Conservation (phyloP, 352 stramenopile species). For the Phytophthora cajani region DNA sequence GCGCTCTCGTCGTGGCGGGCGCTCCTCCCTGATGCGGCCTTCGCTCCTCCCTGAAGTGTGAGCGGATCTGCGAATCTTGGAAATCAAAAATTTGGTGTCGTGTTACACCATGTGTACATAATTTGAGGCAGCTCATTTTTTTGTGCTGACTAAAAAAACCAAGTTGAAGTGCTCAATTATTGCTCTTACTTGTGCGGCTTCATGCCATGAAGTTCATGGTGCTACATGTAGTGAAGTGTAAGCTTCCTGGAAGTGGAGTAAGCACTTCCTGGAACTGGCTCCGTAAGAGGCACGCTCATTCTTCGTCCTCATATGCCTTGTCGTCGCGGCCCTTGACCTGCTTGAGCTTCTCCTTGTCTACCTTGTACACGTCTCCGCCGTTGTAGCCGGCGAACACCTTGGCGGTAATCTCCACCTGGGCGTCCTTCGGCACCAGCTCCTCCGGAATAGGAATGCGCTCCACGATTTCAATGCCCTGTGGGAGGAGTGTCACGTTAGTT, state of each 20-base stretch:
- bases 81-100: slow-evolving; percentile 25
- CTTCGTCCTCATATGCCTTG: slow-evolving; percentile 62
- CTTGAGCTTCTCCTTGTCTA: slow-evolving; percentile 94
- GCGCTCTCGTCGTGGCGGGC: not conserved
- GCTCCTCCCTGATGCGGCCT: too few relatives aligned
- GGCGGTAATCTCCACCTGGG: slow-evolving; percentile 98
- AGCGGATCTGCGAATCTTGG: slow-evolving; percentile 23
- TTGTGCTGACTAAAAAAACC: slow-evolving; percentile 13
- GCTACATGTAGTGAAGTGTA: not conserved
- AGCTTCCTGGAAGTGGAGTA: not conserved
- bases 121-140: slow-evolving; percentile 13
- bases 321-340: slow-evolving; percentile 91
- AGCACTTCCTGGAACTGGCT: slow-evolving; percentile 21
- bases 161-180: slow-evolving; percentile 5
- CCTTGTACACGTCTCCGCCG: slow-evolving; percentile 92
- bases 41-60: not conserved
- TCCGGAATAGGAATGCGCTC: slow-evolving; percentile 98
- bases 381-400: slow-evolving; percentile 96
- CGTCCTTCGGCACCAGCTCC: slow-evolving; percentile 97
- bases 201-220: not conserved
- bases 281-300: slow-evolving; percentile 20
- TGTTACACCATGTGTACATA: slow-evolving; percentile 19
- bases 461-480: slow-evolving; percentile 97
- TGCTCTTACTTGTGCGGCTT: slow-evolving; percentile 1
- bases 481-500: slow-evolving; percentile 15